Evolutionary conservation across 2,329 filamentous ascomycete genomes (phyloP).

Genomic region (Amauroascus verrucosus): DNA sequence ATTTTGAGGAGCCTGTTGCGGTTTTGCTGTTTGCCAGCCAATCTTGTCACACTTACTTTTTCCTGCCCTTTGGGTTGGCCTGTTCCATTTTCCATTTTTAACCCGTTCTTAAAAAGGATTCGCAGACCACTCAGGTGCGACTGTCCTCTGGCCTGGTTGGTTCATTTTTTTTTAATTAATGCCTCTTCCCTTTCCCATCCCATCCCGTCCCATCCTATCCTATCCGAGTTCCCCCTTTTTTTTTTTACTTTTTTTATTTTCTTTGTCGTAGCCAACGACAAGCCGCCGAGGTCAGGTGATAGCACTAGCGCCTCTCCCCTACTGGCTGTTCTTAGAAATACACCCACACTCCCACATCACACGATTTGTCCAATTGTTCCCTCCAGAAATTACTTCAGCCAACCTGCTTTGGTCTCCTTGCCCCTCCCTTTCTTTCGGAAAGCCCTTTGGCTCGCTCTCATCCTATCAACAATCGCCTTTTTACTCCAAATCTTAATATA

Average conservation of each 20-base stretch:
- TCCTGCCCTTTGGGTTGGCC: no score
- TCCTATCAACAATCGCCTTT: neutral
- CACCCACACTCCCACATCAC: neutral
- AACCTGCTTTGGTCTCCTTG: neutral
- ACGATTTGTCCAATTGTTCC: conserved; percentile 8
- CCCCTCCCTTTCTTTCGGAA: neutral
- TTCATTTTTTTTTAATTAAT: neutral
- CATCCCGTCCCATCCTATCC: no score
- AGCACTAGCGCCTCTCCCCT: neutral
- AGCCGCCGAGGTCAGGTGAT: conserved; percentile 5
- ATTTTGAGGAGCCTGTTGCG: conserved; percentile 1
- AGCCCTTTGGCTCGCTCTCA: neutral
- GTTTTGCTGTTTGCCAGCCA: neutral
- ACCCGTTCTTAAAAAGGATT: neutral
- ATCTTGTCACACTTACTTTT: no score
- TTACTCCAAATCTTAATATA: no score
- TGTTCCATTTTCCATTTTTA: no score
- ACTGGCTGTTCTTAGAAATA: conserved; percentile 11
- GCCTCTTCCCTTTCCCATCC: neutral
- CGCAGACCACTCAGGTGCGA: conserved; percentile 6
- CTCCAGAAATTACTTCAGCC: neutral
- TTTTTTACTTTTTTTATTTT: conserved; percentile 4
- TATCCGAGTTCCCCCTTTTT: conserved; percentile 1
- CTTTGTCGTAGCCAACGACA: conserved; percentile 2
- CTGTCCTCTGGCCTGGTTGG: neutral